phyloP scores from a whole-genome alignment of 2,329 filamentous ascomycete species.

The Exophiala calicioides region DNA sequence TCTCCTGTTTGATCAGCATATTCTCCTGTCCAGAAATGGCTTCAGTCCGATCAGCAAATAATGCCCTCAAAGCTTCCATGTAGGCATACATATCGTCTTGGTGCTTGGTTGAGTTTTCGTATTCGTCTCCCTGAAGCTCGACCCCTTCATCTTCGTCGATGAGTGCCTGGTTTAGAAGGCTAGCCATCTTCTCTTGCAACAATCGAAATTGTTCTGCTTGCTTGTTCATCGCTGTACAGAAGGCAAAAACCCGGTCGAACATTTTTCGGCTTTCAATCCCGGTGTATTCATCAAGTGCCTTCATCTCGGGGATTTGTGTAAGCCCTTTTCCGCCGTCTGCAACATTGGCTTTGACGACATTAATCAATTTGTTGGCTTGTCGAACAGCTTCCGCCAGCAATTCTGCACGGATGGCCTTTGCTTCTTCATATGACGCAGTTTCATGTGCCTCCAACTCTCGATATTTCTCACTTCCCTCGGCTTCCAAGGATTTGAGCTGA shows the following conservation, averaged over 20 bases:
- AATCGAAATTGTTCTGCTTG: conserved; percentile 71
- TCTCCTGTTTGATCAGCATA: conserved; percentile 71
- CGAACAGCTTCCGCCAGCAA: conserved; percentile 63
- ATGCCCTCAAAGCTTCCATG: conserved; percentile 72
- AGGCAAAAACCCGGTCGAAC: conserved; percentile 64
- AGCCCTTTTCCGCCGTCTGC: conserved; percentile 62
- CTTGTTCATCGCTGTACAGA: conserved; percentile 67
- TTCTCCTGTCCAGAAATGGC: conserved; percentile 77
- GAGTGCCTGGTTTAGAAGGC: conserved; percentile 71
- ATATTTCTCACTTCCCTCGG: conserved; percentile 53
- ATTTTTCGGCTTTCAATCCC: conserved; percentile 74
- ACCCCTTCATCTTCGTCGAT: conserved; percentile 77
- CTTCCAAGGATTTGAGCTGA: conserved; percentile 73
- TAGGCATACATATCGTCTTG: conserved; percentile 91
- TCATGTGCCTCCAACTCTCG: conserved; percentile 68
- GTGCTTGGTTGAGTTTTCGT: conserved; percentile 79
- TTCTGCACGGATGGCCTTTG: conserved; percentile 75
- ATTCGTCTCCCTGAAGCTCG: conserved; percentile 85
- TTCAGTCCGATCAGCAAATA: conserved; percentile 76
- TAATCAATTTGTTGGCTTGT: conserved; percentile 67
- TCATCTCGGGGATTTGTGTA: conserved; percentile 63
- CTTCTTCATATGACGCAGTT: conserved; percentile 70
- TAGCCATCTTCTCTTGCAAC: conserved; percentile 73
- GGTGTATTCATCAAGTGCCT: conserved; percentile 50
- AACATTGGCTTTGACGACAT: conserved; percentile 55